Percentiles rank a stretch among this genome's conserved stretches.
These are phyloP conservation scores for Leccinum subtestaceum DNA, from an alignment of 768 basidiomycete species.

Conservation along the genomic window DNA sequence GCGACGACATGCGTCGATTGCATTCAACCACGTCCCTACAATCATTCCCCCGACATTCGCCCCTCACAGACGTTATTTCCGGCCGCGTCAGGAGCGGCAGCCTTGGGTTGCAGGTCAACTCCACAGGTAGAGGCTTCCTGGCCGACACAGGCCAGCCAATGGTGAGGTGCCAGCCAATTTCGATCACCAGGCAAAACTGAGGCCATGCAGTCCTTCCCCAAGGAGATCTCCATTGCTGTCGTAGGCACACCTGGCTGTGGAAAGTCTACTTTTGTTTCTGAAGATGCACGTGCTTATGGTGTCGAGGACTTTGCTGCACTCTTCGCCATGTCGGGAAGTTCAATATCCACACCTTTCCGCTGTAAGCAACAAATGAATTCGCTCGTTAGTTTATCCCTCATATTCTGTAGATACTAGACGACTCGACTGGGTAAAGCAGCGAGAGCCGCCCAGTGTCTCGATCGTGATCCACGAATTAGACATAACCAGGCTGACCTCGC, in stretches of 20 bases:
- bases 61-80: constrained; percentile 32
- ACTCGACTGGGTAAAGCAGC: constrained; percentile 32
- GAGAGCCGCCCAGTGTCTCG: constrained; percentile 43
- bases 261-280: constrained; percentile 78
- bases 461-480: constrained; percentile 58
- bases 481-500: constrained; percentile 50
- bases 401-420: constrained; percentile 33
- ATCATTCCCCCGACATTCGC: constrained; percentile 33
- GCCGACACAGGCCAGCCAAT: constrained; percentile 20
- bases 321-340: constrained; percentile 33
- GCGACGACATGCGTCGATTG: constrained; percentile 39
- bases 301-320: constrained; percentile 42
- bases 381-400: constrained; percentile 19
- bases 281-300: constrained; percentile 65
- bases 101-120: constrained; percentile 43
- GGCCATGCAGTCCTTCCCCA: constrained; percentile 24
- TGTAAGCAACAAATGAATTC: constrained; percentile 32
- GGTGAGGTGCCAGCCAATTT: constrained; percentile 20
- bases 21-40: constrained; percentile 39
- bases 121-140: constrained; percentile 16
- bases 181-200: constrained; percentile 6
- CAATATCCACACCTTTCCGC: constrained; percentile 35
- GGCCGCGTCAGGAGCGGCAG: constrained; percentile 63
- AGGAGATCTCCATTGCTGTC: constrained; percentile 63
- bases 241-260: constrained; percentile 79